Base-by-base conservation (phyloP, 148 eudicot species). In the Polygonum maritimum region DNA sequence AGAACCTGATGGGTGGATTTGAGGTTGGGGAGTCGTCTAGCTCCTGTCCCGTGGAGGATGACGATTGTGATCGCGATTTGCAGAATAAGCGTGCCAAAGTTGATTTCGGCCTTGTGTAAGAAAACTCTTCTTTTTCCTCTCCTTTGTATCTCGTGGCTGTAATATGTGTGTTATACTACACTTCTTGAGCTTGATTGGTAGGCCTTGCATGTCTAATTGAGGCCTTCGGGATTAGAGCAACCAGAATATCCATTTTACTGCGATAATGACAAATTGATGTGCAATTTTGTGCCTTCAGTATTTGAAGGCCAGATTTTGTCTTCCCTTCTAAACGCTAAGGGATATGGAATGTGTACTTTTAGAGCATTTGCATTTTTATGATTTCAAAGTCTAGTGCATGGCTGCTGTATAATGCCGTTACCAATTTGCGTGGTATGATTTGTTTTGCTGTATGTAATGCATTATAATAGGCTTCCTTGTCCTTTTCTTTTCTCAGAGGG, bases 31-130 rank as follows among this genome's bases (percentile, higher is more conserved):
- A 78, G 74, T 48, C 84, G 1, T 81, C 83, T 51, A 76, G 74
- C 2, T 70, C 81, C 6, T 80, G 80, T 63, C 73, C 73, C 18
- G 1, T 60, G 26, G 81, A 51, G 13, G 55, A 77, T 39, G 86
- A 76, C 67, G 75, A 52, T 62, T 76, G 48, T 67, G 82, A 80
- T 72, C 77, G 83, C 3, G 93, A 91, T 75, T 80, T 81, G 36
- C 88, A 87, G 76, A 83, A 78, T 79, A 94, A 94, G 84, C 93
- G 97, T 39, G 89, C 96, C 18, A 94, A 92, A 85, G 39, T 85
- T 44, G 81, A 78, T 47, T 75, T 48, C 33, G 52, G 71, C 62
- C 74, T 63, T 31, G 58, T 57, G 87, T 85, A 78, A 80, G 85
- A 39, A 18, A 26, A 44, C 38, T 71, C 73, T 54, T 57, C 9